Conservation (phyloP, 2,329 filamentous ascomycete species). For the Diplodia sapinea region DNA sequence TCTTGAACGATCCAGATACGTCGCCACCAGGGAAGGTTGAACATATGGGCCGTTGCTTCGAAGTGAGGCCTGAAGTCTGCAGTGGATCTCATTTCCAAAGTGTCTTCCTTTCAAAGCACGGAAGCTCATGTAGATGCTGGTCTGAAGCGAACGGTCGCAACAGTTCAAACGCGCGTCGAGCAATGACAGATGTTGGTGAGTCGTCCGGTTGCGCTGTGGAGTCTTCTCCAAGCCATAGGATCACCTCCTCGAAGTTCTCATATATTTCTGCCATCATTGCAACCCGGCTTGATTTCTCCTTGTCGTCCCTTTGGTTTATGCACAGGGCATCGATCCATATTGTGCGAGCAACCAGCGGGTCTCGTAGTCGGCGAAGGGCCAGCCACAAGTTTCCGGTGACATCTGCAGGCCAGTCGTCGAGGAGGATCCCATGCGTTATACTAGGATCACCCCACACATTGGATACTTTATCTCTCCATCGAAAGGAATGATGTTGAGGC, state of each 20-base stretch:
- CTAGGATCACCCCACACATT: not conserved
- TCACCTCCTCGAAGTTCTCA: not conserved
- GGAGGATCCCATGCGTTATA: not conserved
- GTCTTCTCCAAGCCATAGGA: not conserved
- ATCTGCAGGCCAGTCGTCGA: not conserved
- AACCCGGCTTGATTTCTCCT: not conserved
- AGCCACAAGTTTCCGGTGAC: not conserved
- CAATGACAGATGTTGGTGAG: not conserved
- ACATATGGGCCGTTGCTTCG: not conserved
- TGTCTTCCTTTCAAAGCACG: not conserved
- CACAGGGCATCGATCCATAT: not conserved
- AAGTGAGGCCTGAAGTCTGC: not conserved
- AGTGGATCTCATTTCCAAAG: not conserved
- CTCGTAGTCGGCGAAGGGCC: not conserved
- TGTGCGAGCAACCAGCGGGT: not conserved
- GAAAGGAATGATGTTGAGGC: not conserved
- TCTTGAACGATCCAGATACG: too few relatives aligned
- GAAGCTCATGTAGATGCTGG: not conserved
- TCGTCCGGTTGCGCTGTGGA: not conserved
- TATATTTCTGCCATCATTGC: not conserved
- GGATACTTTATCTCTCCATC: not conserved
- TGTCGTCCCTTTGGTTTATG: not conserved
- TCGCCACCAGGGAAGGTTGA: too few relatives aligned
- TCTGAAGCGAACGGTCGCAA: not conserved
- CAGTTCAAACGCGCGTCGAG: not conserved